These are phyloP conservation scores for Chaetomium sp. DNA, from an alignment of 2,329 filamentous ascomycete species.

Conservation along the genomic window DNA sequence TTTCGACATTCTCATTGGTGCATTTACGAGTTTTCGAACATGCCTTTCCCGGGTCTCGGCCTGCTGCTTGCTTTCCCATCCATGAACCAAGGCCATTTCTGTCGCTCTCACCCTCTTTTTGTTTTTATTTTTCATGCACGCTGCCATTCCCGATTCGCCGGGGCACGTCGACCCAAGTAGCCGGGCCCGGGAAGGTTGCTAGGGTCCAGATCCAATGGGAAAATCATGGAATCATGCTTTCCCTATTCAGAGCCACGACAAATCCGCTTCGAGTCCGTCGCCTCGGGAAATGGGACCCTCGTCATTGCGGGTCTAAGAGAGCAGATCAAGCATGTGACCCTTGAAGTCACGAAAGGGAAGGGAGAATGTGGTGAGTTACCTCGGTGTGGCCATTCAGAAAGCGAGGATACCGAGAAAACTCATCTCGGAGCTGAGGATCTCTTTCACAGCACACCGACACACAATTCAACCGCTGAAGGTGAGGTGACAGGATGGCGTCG, in stretches of 20 bases:
- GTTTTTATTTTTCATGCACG: not conserved
- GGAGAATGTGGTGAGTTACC: no score
- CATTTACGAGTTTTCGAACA: not conserved
- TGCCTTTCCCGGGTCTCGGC: not conserved
- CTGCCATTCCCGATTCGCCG: conserved; percentile 5
- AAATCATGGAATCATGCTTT: not conserved
- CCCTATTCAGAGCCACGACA: not conserved
- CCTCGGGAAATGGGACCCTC: not conserved
- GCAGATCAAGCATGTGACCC: not conserved
- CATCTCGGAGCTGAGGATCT: no score
- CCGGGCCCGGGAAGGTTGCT: not conserved
- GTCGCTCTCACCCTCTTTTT: no score
- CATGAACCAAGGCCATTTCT: not conserved
- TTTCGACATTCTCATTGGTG: not conserved
- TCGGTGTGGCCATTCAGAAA: no score
- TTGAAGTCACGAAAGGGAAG: no score
- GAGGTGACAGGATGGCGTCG: no score
- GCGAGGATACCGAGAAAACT: no score
- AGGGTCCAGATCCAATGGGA: not conserved
- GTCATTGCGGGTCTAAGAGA: not conserved
- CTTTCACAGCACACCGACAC: no score
- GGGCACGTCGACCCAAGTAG: not conserved
- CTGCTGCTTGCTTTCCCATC: not conserved
- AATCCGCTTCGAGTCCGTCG: not conserved
- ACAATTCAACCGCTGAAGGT: no score